Evolutionary conservation across 2,329 filamentous ascomycete species (phyloP).

Genomic region (Aspergillus sp.): DNA sequence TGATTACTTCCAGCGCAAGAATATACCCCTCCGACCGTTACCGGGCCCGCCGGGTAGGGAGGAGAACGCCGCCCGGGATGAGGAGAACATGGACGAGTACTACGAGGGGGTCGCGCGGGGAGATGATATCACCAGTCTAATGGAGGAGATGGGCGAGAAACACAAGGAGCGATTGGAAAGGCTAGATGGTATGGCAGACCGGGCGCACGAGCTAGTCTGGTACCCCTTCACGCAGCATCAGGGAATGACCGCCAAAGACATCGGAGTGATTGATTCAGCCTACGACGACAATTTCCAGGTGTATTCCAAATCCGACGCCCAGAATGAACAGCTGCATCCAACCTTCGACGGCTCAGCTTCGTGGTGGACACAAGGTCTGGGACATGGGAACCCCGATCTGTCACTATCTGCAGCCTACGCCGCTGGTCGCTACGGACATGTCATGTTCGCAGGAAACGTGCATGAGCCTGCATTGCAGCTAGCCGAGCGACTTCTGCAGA

Average conservation of each 20-base stretch:
- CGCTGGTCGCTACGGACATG: slow-evolving; percentile 75
- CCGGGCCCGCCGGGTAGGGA: slow-evolving; percentile 46
- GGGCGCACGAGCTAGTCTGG: slow-evolving; percentile 65
- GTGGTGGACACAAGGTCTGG: slow-evolving; percentile 87
- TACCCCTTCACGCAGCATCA: slow-evolving; percentile 82
- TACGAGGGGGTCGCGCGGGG: slow-evolving; percentile 48
- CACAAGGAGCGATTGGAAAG: slow-evolving; percentile 53
- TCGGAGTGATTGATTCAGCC: slow-evolving; percentile 73
- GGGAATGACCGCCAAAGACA: slow-evolving; percentile 53
- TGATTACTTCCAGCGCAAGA: slow-evolving; percentile 58
- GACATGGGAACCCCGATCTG: slow-evolving; percentile 67
- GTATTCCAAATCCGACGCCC: slow-evolving; percentile 21
- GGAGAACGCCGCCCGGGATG: slow-evolving; percentile 41
- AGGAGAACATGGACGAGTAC: slow-evolving; percentile 55
- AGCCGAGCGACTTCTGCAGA: slow-evolving; percentile 56
- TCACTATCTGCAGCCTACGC: slow-evolving; percentile 72
- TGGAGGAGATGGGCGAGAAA: slow-evolving; percentile 46
- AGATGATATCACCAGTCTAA: slow-evolving; percentile 37
- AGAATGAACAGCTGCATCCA: slow-evolving; percentile 46
- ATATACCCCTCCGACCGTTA: slow-evolving; percentile 52
- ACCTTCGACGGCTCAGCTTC: slow-evolving; percentile 80
- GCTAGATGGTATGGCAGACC: slow-evolving; percentile 55
- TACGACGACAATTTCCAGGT: slow-evolving; percentile 73
- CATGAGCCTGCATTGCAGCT: slow-evolving; percentile 69
- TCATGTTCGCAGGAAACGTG: slow-evolving; percentile 79